phyloP scores from a whole-genome alignment of 495 filamentous ascomycete species.

The Lasiosphaeria hispida region DNA sequence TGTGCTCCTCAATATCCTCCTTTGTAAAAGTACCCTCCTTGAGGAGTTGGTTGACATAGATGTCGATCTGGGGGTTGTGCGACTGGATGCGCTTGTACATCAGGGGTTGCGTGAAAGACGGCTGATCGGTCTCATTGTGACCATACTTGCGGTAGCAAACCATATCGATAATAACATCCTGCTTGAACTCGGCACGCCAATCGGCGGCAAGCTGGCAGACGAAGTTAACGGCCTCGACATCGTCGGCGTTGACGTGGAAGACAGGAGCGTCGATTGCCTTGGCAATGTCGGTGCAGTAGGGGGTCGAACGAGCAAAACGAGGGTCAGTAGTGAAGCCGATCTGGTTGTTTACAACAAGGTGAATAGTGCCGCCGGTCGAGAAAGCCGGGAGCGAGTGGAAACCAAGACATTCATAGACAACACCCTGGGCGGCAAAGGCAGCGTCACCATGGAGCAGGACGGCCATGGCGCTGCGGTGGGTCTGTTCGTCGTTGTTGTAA shows the following conservation, averaged over 20 bases:
- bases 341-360: constrained; percentile 98
- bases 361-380: constrained; percentile 95
- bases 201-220: constrained; percentile 95
- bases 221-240: constrained; percentile 97
- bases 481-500: constrained; percentile 93
- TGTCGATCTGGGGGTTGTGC: constrained; percentile 76
- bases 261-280: constrained; percentile 97
- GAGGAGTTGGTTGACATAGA: constrained; percentile 84
- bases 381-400: constrained; percentile 94
- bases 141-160: constrained; percentile 99
- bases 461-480: constrained; percentile 87
- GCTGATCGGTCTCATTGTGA: constrained; percentile 99
- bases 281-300: constrained; percentile 98
- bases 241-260: constrained; percentile 98
- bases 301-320: constrained; percentile 91
- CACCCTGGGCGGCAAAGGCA: constrained; percentile 91
- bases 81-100: constrained; percentile 97
- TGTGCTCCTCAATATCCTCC: constrained; percentile 97
- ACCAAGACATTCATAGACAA: constrained; percentile 98
- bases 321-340: constrained; percentile 99
- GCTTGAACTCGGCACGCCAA: constrained; percentile 97
- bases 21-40: constrained; percentile 91
- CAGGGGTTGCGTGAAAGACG: constrained; percentile 96
- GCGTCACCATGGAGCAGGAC: constrained; percentile 96
- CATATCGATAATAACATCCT: constrained; percentile 94